Conservation (phyloP, 257 asterid species). For the Handroanthus guayacan region DNA sequence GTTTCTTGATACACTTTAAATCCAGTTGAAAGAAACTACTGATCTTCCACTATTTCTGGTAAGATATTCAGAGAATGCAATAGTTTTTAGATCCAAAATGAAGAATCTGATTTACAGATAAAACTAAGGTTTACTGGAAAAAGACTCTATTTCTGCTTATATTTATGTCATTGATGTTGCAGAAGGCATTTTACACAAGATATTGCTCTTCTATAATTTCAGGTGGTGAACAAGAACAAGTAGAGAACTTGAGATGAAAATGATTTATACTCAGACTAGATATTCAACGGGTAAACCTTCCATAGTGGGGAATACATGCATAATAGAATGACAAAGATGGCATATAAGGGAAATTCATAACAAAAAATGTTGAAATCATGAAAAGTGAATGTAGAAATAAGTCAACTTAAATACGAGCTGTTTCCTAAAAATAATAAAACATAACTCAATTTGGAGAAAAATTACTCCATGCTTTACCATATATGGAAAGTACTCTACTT, state of each 20-base stretch:
- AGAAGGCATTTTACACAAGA: not conserved
- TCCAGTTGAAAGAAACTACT: constrained; percentile 20
- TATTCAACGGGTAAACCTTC: constrained; percentile 1
- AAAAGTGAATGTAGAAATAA: not conserved
- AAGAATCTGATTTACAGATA: constrained; percentile 1
- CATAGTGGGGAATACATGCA: constrained; percentile 16
- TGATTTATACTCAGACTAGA: not conserved
- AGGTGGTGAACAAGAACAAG: not conserved
- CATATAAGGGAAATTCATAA: not conserved
- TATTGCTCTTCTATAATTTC: not conserved
- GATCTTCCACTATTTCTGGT: not conserved
- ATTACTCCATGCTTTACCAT: constrained; percentile 52
- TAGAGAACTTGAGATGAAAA: not conserved
- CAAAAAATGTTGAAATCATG: not conserved
- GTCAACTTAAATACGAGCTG: not conserved
- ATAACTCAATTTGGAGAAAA: too few relatives aligned
- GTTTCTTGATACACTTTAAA: not conserved
- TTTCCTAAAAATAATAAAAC: not conserved
- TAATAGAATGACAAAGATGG: constrained; percentile 6
- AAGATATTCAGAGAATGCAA: constrained; percentile 7
- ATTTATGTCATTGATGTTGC: not conserved
- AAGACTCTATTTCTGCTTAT: not conserved
- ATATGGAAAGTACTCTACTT: constrained; percentile 70
- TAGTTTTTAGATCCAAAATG: constrained; percentile 3
- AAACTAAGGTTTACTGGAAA: constrained; percentile 10